Percentiles rank a stretch among this genome's conserved stretches.
These are phyloP conservation scores for Hypoxylon sp. DNA, from an alignment of 2,329 filamentous ascomycete species.

Conservation along the genomic window DNA sequence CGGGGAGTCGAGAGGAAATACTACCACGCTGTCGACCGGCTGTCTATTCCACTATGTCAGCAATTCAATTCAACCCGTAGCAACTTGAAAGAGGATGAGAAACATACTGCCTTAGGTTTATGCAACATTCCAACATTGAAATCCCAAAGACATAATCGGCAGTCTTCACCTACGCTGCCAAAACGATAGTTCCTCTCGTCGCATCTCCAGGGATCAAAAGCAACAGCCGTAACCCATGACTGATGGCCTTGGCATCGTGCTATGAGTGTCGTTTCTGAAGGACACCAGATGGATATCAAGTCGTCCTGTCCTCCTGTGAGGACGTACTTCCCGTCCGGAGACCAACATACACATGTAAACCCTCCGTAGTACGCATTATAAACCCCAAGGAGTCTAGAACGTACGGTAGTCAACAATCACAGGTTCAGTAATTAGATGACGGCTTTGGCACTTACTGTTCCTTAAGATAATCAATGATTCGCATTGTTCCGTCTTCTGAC, in stretches of 20 bases:
- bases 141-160: slow-evolving; percentile 92
- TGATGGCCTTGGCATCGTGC: slow-evolving; percentile 95
- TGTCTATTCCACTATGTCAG: slow-evolving; percentile 55
- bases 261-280: slow-evolving; percentile 85
- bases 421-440: neutral
- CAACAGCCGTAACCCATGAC: slow-evolving; percentile 93
- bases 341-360: slow-evolving; percentile 95
- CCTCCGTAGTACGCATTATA: slow-evolving; percentile 95
- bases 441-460: slow-evolving; percentile 76
- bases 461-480: slow-evolving; percentile 91
- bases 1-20: slow-evolving; percentile 65
- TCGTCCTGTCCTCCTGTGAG: slow-evolving; percentile 97
- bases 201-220: slow-evolving; percentile 97
- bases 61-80: slow-evolving; percentile 8
- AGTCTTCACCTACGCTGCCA: slow-evolving; percentile 95
- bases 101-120: slow-evolving; percentile 84
- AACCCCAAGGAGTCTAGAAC: slow-evolving; percentile 80
- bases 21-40: slow-evolving; percentile 71
- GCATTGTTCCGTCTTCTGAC: slow-evolving; percentile 89
- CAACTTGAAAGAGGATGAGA: slow-evolving; percentile 45
- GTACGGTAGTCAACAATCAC: slow-evolving; percentile 17
- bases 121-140: slow-evolving; percentile 98
- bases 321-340: slow-evolving; percentile 95
- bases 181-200: slow-evolving; percentile 96
- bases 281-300: slow-evolving; percentile 94